A percentile compares a stretch with the other conserved stretches of the same genome.
Evolutionary conservation across 169 alveolate genomes (phyloP).

Genomic region (Cryptosporidium tyzzeri): DNA sequence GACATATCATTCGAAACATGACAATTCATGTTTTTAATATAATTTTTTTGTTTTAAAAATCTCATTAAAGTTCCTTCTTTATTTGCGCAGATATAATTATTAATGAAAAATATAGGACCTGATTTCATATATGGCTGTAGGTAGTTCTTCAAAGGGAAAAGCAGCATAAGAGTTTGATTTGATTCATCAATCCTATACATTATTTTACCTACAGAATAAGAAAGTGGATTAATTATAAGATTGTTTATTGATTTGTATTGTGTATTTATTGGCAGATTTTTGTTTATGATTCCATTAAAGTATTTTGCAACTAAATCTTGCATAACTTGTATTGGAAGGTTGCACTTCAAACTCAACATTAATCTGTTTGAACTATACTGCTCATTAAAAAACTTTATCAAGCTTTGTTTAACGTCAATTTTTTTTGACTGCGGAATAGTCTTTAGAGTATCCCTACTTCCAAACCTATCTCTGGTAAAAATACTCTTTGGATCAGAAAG

Average conservation of each 20-base stretch:
- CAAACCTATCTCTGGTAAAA: slow-evolving; percentile 9
- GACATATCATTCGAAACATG: not conserved
- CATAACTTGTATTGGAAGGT: slow-evolving; percentile 1
- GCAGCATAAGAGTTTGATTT: not conserved
- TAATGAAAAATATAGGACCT: slow-evolving; percentile 28
- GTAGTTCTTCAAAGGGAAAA: slow-evolving; percentile 25
- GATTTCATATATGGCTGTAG: slow-evolving; percentile 13
- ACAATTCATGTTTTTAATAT: not conserved
- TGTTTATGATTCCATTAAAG: slow-evolving; percentile 7
- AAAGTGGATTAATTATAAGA: slow-evolving; percentile 1
- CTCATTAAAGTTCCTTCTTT: slow-evolving; percentile 5
- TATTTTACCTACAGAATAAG: slow-evolving; percentile 1
- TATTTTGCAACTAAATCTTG: not conserved
- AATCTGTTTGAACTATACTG: slow-evolving; percentile 27
- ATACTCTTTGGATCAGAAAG: slow-evolving; percentile 6
- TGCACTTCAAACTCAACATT: not conserved
- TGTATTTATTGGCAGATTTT: not conserved
- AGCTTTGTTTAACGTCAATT: not conserved
- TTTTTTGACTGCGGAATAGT: not conserved
- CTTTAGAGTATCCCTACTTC: slow-evolving; percentile 5
- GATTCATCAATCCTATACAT: not conserved
- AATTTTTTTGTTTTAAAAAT: not conserved
- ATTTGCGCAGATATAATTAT: not conserved
- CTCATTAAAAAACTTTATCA: slow-evolving; percentile 18
- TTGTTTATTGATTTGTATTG: not conserved